Base-by-base conservation (phyloP, 1,139 yeast genomes). In the Nakaseomyces bracarensis region DNA sequence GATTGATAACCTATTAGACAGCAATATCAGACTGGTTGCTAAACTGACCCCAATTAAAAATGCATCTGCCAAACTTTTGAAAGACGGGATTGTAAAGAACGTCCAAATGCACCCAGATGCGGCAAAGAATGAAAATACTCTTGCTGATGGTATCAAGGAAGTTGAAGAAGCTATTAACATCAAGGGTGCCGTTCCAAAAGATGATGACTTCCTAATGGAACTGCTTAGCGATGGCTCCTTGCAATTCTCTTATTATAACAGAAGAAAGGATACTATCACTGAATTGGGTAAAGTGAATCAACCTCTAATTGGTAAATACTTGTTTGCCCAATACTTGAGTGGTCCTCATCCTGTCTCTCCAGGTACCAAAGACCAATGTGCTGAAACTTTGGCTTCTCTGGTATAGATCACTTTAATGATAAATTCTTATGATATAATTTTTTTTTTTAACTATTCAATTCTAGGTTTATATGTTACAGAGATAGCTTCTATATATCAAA, bases 1-100 rank as follows among this genome's bases (percentile, higher is more conserved):
- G 19, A 60, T 83, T 15, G 68, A 72, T 18, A 67, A 70, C 40
- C 63, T 86, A 36, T 60, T 84, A 34, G 74, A 72, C 34, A 64
- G 71, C 10, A 74, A 77, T 10, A 72, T 83, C 19, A 70, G 75
- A 44, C 70, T 84, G 48, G 70, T 77, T 39, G 77, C 84, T 25
- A 69, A 93, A 49, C 79, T 87, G 48, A 78, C 80, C 18, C 95
- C 96, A 0, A 79, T 82, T 11, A 72, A 93, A 57, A 84, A 82
- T 59, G 87, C 96, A 1, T 96, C 87, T 60, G 84, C 81, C 62
- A 76, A 76, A 48, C 96, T 87, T 58, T 64, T 87, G 59, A 74
- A 82, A 51, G 96, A 87, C 57, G 96, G 96, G 77, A 77, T 50
- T 72, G 78, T 57, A 75, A 77, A 48, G 61, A 71, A 18, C 57